Conservation (phyloP, 2,329 filamentous ascomycete genomes). For the Claviceps pazoutovae region DNA sequence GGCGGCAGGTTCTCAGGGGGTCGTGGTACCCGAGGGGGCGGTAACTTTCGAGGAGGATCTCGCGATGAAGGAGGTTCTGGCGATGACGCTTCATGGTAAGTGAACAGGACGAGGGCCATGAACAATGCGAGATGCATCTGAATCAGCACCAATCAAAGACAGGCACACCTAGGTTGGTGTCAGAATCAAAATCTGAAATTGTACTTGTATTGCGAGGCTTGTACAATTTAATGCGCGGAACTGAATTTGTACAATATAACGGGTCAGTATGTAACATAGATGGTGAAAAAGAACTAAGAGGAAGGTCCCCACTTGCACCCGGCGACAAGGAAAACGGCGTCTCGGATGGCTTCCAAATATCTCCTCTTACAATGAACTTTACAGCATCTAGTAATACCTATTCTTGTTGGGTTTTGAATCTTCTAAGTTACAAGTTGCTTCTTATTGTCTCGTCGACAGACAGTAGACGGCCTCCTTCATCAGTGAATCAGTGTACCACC, state of each 20-base stretch:
- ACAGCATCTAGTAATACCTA: neutral
- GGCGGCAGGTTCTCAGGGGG: slow-evolving; percentile 4
- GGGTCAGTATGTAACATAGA: slow-evolving; percentile 2
- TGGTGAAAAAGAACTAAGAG: neutral
- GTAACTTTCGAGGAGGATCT: neutral
- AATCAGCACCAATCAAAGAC: neutral
- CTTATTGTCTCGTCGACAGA: too few species aligned
- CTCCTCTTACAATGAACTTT: slow-evolving; percentile 1
- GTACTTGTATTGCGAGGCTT: neutral
- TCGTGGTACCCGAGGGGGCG: neutral
- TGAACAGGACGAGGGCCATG: neutral
- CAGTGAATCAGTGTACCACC: too few species aligned
- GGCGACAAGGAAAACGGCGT: neutral
- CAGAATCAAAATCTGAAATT: neutral
- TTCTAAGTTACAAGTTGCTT: too few species aligned
- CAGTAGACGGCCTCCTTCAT: too few species aligned
- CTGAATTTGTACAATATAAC: slow-evolving; percentile 3
- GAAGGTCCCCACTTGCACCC: neutral
- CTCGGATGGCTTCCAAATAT: slow-evolving; percentile 1
- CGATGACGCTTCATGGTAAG: slow-evolving; percentile 1
- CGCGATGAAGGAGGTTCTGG: neutral
- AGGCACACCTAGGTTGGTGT: neutral
- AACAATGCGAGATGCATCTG: neutral
- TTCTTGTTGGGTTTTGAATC: neutral
- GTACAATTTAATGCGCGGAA: neutral